A percentile compares a stretch with the other conserved stretches of the same genome.
Conservation (phyloP, 2,329 filamentous ascomycete genomes). For the Fusarium sp. region DNA sequence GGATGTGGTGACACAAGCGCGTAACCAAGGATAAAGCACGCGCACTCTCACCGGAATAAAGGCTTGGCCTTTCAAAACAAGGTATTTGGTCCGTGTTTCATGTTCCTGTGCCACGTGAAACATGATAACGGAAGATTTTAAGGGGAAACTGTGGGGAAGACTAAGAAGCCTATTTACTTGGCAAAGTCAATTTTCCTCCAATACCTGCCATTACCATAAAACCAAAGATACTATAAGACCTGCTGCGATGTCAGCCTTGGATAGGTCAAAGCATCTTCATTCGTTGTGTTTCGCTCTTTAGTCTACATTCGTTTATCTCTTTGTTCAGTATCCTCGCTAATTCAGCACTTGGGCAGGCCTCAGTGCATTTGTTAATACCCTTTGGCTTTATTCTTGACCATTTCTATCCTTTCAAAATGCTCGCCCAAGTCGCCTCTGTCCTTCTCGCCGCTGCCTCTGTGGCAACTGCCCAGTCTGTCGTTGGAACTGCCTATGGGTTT, state of each 20-base stretch:
- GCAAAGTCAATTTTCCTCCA: neutral
- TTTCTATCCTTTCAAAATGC: neutral
- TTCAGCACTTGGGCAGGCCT: slow-evolving; percentile 3
- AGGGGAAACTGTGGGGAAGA: neutral
- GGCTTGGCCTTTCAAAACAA: neutral
- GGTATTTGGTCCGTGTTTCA: neutral
- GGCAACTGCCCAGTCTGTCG: slow-evolving; percentile 44
- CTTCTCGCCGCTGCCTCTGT: slow-evolving; percentile 36
- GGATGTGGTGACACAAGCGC: neutral
- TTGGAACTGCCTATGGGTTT: slow-evolving; percentile 47
- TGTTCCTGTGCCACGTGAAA: neutral
- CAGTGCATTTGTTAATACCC: neutral
- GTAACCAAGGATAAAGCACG: neutral
- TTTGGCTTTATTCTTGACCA: slow-evolving; percentile 1
- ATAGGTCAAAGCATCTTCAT: neutral
- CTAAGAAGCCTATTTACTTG: neutral
- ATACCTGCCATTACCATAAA: neutral
- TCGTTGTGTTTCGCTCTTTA: neutral
- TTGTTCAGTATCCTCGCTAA: neutral
- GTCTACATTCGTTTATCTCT: neutral
- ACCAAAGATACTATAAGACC: neutral
- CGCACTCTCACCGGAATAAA: neutral
- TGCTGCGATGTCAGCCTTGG: neutral
- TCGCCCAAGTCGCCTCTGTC: slow-evolving; percentile 13
- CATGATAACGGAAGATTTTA: neutral